A percentile compares a stretch with the other conserved stretches of the same genome.
phyloP scores from a whole-genome alignment of 1,284 basidiomycete species.

The Sporisorium iseilematis-ciliati region DNA sequence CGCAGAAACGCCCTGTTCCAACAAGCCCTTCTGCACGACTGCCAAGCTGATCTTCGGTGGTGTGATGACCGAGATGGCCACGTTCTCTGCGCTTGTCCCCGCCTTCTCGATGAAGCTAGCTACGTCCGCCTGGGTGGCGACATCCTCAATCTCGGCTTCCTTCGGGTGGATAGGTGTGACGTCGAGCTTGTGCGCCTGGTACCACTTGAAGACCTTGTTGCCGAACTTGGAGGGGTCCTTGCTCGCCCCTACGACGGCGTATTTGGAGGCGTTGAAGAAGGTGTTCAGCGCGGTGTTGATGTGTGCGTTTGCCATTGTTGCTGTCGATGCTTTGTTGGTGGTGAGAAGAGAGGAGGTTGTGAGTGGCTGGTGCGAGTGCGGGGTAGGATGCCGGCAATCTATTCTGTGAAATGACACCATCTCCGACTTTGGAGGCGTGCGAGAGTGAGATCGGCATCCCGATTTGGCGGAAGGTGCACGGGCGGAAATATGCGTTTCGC shows the following conservation, averaged over 20 bases:
- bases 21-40: constrained; percentile 53
- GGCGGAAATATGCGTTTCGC: background rate
- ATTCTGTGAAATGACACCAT: constrained; percentile 22
- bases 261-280: constrained; percentile 60
- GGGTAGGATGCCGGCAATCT: constrained; percentile 20
- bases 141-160: constrained; percentile 52
- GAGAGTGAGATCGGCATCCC: constrained; percentile 17
- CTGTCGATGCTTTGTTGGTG: background rate
- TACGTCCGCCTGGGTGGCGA: constrained; percentile 30
- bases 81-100: constrained; percentile 27
- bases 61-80: constrained; percentile 65
- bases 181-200: constrained; percentile 52
- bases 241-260: constrained; percentile 64
- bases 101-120: constrained; percentile 32
- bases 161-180: constrained; percentile 64
- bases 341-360: background rate
- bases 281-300: constrained; percentile 38
- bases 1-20: constrained; percentile 48
- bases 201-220: constrained; percentile 67
- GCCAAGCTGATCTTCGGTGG: constrained; percentile 60
- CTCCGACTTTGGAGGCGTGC: constrained; percentile 10
- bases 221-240: constrained; percentile 63
- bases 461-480: constrained; percentile 4
- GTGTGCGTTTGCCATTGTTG: constrained; percentile 38
- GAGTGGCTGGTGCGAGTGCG: background rate